Base-by-base conservation (phyloP, 495 filamentous ascomycete genomes). In the Hyaloscypha variabilis region DNA sequence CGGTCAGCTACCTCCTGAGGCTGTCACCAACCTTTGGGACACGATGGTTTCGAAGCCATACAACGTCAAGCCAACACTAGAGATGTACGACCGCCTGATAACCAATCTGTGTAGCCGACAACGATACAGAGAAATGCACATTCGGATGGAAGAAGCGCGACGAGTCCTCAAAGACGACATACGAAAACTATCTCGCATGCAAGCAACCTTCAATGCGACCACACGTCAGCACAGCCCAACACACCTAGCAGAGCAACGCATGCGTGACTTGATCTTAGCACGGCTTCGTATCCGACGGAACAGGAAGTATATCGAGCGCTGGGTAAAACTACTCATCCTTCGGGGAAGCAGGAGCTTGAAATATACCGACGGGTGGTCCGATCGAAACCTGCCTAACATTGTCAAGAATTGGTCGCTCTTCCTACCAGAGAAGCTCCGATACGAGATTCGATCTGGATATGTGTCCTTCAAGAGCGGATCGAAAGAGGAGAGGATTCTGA, bases 41-140 rank as follows among this genome's bases (percentile, higher is more conserved):
- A 83, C 78, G 11, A 85, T 90, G 82, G 86, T 75, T 4, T 72
- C 77, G 1, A 68, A 76, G n/a, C 87, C 87, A 6, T 85, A 86
- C 75, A 84, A 83, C 58, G 69, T 88, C 63, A 67, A 72, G 5
- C 86, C 86, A 1, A 86, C 77, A 1, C 69, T 89, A 25, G 67
- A 80, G 29, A 81, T 85, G 74, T 86, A 83, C 67, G 79, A 82
- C 60, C 74, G 73, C 31, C 72, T 85, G 13, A 80, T 88, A 51
- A 82, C 79, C 46, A 80, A 75, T 52, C 67, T 75, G 34, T 49
- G 73, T 17, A 28, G 31, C 11, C 73, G 74, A 2, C 55, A 68
- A 49, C 66, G 69, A 61, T 66, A 60, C 23, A 65, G 67, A 4
- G 60, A 68, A 6, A 73, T 72, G 1, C 63, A 74, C 55, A 31